Evolutionary conservation across 768 basidiomycete species (phyloP), one percentile per base, ranked within the genome.

Genomic region (Serendipita indica): DNA sequence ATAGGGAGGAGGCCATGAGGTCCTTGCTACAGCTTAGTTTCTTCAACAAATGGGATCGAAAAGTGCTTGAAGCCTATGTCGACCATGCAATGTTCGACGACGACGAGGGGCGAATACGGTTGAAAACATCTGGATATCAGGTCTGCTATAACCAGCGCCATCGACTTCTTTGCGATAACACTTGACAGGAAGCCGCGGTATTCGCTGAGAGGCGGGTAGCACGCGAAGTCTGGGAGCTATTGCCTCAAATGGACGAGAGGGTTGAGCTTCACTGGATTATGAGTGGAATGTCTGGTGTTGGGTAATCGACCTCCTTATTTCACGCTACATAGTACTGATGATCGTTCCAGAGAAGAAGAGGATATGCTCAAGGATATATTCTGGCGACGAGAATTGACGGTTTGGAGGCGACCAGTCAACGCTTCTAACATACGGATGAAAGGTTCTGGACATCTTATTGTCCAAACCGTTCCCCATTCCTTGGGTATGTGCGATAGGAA

Each of bases 31-130:
- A 72, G 57, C 77, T 72, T 30, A 76, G 82, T 0, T 90, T 89
- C 74, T 92, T 90, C 67, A 63, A 65, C 2, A 69, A 74, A 1
- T 90, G 88, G 89, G 74, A 89, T 65, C 78, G 80, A 0, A 75
- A 73, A 0, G 80, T 78, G 3, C 72, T 90, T 27, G 69, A 73
- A 35, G 58, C 72, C 18, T 89, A 89, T 65, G 69, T 86, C 58
- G 75, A 83, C 28, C 74, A 79, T 60, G 86, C 75, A 2, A 70
- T 84, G 3, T 72, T 74, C 61, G 65, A 66, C 7, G 65, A 69
- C 63, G 72, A 46, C 63, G 68, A 20, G 43, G 69, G 72, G 1
- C n/a, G n/a, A n/a, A 74, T 80, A 7, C 73, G 67, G 39, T 77
- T 90, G 37, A 89, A 87, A 68, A 86, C 77, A 76, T 70, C 80